Base-by-base conservation (phyloP, 192 early-diverging fungal species). In the Irineochytrium annulatum region DNA sequence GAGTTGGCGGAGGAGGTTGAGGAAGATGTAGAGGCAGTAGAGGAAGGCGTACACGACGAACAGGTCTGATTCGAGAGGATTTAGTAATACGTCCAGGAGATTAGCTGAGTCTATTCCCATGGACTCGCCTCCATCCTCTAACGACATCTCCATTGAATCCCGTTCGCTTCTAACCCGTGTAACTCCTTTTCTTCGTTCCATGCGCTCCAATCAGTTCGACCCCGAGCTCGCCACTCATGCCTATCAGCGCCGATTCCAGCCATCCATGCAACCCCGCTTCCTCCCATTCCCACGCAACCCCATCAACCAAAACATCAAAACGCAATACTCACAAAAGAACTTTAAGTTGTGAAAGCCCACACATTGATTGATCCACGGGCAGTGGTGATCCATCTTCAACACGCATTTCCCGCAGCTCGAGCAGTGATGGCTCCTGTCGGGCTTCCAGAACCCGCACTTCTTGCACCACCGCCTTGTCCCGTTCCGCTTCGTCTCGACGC, bases 351-450 rank as follows among this genome's bases (percentile, higher is more conserved):
- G 3, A 54, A 70, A 76, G 0, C 74, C 74, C 37, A 79, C 74
- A 43, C 73, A 76, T 34, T 67, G 61, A 52, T 75, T 76, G 22
- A 76, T 49, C 68, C 75, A 79, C 5, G 75, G 71, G 52, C 77
- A 79, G 43, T 79, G 77, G 59, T 79, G 77, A 45, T 79, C 76
- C 54, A 73, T 63, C 55, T 69, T 73, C 32, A 66, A 24, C 14
- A 71, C 68, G n/a, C 59, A 77, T 54, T 32, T 8, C 16, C 62
- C 63, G 34, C 79, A 81, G 6, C 60, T 52, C 13, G 62, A 63
- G 62, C 79, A 81, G 59, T 81, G 79, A 55, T 81, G 79, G 2
- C 63, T 59, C 28, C 79, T 56, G 41, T 78, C 76, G 3, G 79
- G 76, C 56, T 81, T 81, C 52, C 57, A 69, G 24, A 52, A 41